A percentile compares a stretch with the other conserved stretches of the same genome.
These are phyloP conservation scores for Penicillium palitans DNA, from an alignment of 2,329 filamentous ascomycete species.

Conservation along the genomic window DNA sequence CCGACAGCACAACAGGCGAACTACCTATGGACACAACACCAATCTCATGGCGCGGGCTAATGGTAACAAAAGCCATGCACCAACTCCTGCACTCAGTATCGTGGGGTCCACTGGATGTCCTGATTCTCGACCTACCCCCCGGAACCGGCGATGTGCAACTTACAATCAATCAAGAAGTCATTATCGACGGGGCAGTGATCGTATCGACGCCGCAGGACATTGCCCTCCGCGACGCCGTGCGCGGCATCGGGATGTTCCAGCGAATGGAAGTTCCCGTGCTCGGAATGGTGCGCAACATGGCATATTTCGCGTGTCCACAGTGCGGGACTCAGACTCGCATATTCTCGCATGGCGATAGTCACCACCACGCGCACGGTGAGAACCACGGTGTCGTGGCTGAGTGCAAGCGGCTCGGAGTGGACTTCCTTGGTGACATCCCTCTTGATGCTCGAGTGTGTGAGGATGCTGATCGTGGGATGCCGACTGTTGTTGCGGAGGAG, in stretches of 20 bases:
- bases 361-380: constrained; percentile 37
- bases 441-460: constrained; percentile 83
- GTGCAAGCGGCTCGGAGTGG: constrained; percentile 70
- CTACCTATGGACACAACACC: constrained; percentile 59
- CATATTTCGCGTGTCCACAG: constrained; percentile 75
- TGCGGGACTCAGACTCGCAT: constrained; percentile 74
- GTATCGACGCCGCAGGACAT: constrained; percentile 93
- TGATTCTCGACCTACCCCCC: constrained; percentile 88
- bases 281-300: constrained; percentile 92
- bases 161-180: constrained; percentile 92
- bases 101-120: constrained; percentile 84
- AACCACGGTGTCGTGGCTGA: constrained; percentile 65
- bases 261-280: constrained; percentile 76
- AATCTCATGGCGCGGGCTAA: constrained; percentile 91
- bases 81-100: constrained; percentile 94
- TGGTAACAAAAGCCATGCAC: constrained; percentile 97
- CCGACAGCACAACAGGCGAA: constrained; percentile 28
- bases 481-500: constrained; percentile 86
- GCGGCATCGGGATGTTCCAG: constrained; percentile 89
- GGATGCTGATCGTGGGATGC: constrained; percentile 82
- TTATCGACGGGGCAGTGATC: constrained; percentile 80
- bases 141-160: constrained; percentile 95
- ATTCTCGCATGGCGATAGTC: constrained; percentile 57
- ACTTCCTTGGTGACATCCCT: constrained; percentile 85
- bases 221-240: constrained; percentile 85